Percentiles rank a stretch among this genome's conserved stretches.
phyloP scores from a whole-genome alignment of 768 basidiomycete genomes.

The Guyanaporus albipodus region DNA sequence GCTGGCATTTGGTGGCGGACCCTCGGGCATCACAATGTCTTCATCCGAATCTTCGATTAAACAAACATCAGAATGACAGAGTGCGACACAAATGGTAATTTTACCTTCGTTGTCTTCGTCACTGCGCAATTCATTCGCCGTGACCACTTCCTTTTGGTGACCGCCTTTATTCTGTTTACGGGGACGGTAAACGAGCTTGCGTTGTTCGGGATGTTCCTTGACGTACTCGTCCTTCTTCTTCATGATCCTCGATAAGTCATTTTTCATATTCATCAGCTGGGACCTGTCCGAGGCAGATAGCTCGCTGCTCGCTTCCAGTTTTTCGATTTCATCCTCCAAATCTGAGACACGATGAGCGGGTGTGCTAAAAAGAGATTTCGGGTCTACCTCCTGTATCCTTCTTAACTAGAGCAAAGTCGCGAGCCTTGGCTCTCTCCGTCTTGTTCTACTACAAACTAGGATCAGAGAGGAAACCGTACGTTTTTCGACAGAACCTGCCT shows the following conservation, averaged over 20 bases:
- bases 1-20: conserved; percentile 47
- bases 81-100: conserved; percentile 3
- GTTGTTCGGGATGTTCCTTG: conserved; percentile 89
- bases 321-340: conserved; percentile 75
- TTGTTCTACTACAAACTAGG: conserved; percentile 78
- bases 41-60: conserved; percentile 39
- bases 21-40: conserved; percentile 63
- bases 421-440: conserved; percentile 68
- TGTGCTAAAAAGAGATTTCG: background rate
- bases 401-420: conserved; percentile 91
- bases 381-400: conserved; percentile 80
- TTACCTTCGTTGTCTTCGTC: conserved; percentile 55
- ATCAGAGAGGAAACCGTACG: conserved; percentile 12
- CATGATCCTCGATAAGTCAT: conserved; percentile 75
- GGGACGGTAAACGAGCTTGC: conserved; percentile 72
- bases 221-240: conserved; percentile 91
- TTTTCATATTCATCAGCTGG: conserved; percentile 67
- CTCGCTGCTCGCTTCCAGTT: conserved; percentile 50
- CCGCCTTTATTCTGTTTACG: conserved; percentile 42
- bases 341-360: conserved; percentile 41
- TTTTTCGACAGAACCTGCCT: conserved; percentile 41
- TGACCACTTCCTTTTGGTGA: conserved; percentile 41
- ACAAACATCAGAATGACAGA: background rate
- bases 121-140: conserved; percentile 59
- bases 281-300: conserved; percentile 50